Percentiles rank a stretch among this genome's conserved stretches.
Evolutionary conservation across 148 eudicot genomes (phyloP).

Genomic region (Mesembryanthemum crystallinum): DNA sequence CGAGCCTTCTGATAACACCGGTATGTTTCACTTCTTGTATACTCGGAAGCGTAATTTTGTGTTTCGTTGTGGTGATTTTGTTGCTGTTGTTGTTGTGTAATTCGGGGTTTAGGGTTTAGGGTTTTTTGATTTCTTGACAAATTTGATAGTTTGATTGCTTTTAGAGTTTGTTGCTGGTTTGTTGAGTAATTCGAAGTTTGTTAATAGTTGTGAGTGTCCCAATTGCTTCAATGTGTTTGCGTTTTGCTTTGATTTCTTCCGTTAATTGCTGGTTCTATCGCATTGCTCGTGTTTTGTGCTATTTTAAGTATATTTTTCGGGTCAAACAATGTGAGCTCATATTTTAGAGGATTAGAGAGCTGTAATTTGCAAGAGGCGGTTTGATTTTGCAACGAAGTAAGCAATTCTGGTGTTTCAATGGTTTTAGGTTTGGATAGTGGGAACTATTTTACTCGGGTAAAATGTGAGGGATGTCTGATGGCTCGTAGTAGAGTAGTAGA

Average conservation of each 20-base stretch:
- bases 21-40: constrained; percentile 10
- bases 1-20: constrained; percentile 26
- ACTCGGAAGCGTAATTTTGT: neutral
- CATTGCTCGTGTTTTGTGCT: neutral
- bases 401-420: neutral
- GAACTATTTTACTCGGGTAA: neutral
- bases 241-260: neutral
- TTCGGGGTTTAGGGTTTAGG: constrained; percentile 30
- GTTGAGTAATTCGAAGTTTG: neutral
- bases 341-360: neutral
- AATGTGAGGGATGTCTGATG: neutral
- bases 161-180: neutral
- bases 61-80: neutral
- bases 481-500: no score
- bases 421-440: neutral
- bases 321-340: no score
- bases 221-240: neutral
- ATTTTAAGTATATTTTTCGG: neutral
- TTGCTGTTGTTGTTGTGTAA: neutral
- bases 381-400: neutral
- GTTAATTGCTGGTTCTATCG: neutral
- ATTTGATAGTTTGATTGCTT: neutral
- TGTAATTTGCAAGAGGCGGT: neutral
- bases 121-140: constrained; percentile 1
- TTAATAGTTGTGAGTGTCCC: neutral